phyloP scores from a whole-genome alignment of 1,139 yeast genomes.

The Komagataea norvegica region DNA sequence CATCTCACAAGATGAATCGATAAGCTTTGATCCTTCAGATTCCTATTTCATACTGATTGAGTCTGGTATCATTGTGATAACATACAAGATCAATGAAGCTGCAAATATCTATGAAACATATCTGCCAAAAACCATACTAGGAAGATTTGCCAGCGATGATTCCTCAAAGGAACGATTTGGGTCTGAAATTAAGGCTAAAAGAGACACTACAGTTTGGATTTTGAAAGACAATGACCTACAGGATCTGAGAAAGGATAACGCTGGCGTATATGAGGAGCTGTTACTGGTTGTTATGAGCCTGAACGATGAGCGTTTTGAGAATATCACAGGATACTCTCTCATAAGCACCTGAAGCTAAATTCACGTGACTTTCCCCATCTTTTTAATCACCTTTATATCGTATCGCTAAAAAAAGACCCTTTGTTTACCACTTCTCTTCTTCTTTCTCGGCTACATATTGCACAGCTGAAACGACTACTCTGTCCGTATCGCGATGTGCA shows the following conservation, averaged over 20 bases:
- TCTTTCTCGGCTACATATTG: no score
- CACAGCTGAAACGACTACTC: no score
- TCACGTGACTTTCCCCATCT: neutral
- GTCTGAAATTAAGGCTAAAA: constrained; percentile 27
- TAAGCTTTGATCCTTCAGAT: constrained; percentile 35
- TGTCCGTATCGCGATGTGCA: constrained; percentile 60
- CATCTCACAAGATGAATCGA: constrained; percentile 4
- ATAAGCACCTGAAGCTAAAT: constrained; percentile 37
- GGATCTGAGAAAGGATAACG: constrained; percentile 30
- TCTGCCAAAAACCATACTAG: constrained; percentile 88
- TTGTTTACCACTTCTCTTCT: no score
- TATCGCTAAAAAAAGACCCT: no score
- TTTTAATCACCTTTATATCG: no score
- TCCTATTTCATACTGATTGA: constrained; percentile 67
- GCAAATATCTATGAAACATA: constrained; percentile 62
- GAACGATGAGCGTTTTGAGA: constrained; percentile 68
- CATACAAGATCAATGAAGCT: constrained; percentile 39
- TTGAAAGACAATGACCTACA: constrained; percentile 40
- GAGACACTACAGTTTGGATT: constrained; percentile 69
- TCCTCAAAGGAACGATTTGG: constrained; percentile 17
- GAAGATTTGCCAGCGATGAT: constrained; percentile 32
- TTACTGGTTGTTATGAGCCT: constrained; percentile 59
- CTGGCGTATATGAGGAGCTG: constrained; percentile 61
- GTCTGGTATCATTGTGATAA: constrained; percentile 68
- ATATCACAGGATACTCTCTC: constrained; percentile 63